These are phyloP conservation scores for Cicer cuneatum DNA, from an alignment of 306 rosid species.

Conservation along the genomic window DNA sequence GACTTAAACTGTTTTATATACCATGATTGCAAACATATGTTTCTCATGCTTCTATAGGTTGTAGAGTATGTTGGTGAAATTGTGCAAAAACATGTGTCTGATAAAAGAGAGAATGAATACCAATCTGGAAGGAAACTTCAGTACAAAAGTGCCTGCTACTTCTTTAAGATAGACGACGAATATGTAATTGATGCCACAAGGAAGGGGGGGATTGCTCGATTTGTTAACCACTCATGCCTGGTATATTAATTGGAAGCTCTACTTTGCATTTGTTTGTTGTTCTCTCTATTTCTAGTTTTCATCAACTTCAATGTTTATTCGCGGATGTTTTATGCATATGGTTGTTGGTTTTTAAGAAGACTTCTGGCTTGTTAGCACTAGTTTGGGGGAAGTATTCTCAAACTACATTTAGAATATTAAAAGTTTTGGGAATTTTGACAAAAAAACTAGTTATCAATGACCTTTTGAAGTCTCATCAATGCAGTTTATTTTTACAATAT, in stretches of 20 bases:
- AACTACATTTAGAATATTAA: background rate
- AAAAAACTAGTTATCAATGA: conserved; percentile 2
- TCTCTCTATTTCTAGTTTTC: background rate
- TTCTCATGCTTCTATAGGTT: conserved; percentile 56
- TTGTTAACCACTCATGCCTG: conserved; percentile 81
- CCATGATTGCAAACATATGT: conserved; percentile 18
- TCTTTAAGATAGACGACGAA: conserved; percentile 74
- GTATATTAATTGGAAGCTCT: conserved; percentile 45
- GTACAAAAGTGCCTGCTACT: conserved; percentile 82
- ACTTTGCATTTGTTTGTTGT: conserved; percentile 8
- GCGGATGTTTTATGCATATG: background rate
- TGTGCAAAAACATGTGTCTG: conserved; percentile 68
- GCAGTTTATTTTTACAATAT: background rate
- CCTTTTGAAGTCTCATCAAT: conserved; percentile 17
- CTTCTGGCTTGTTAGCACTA: conserved; percentile 10
- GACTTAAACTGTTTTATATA: background rate
- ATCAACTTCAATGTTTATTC: conserved; percentile 10
- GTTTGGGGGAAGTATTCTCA: conserved; percentile 1
- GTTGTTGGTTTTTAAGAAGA: conserved; percentile 7
- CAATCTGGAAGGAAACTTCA: conserved; percentile 69
- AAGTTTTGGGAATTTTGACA: conserved; percentile 1
- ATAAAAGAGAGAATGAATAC: conserved; percentile 73
- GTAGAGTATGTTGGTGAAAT: conserved; percentile 81
- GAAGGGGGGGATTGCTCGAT: conserved; percentile 82
- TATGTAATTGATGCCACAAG: conserved; percentile 77